Percentiles rank a stretch among this genome's conserved stretches.
These are phyloP conservation scores for Zasmidium angulare DNA, from an alignment of 2,329 filamentous ascomycete species.

Conservation along the genomic window DNA sequence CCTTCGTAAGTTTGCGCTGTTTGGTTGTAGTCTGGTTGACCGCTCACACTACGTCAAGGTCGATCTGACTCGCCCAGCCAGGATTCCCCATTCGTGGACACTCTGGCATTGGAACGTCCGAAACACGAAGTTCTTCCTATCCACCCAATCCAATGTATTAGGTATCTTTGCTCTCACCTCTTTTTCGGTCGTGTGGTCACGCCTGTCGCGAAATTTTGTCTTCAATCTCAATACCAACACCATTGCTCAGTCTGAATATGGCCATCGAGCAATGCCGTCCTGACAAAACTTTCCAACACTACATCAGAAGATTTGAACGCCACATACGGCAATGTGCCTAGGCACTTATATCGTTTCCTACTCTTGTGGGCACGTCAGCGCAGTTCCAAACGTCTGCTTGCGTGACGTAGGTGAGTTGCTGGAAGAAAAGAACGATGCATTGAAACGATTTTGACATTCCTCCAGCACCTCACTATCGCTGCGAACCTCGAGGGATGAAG, in stretches of 20 bases:
- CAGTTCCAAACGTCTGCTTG: slow-evolving; percentile 20
- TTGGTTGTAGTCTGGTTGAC: slow-evolving; percentile 18
- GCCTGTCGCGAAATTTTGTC: not conserved
- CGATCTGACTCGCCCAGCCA: slow-evolving; percentile 1
- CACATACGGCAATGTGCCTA: slow-evolving; percentile 16
- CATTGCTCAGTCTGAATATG: not conserved
- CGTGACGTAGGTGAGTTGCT: slow-evolving; percentile 14
- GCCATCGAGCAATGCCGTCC: not conserved
- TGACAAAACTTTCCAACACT: not conserved
- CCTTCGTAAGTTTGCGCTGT: slow-evolving; percentile 2
- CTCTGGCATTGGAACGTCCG: not conserved
- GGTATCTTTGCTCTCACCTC: not conserved
- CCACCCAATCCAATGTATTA: not conserved
- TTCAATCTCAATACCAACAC: not conserved
- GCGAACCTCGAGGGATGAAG: slow-evolving; percentile 24
- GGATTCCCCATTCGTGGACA: not conserved
- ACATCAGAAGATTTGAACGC: not conserved
- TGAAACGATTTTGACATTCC: too few relatives aligned
- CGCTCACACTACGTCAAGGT: slow-evolving; percentile 5
- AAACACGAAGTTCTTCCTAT: slow-evolving; percentile 2
- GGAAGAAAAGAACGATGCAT: too few relatives aligned
- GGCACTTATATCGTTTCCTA: slow-evolving; percentile 24
- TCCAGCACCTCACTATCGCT: slow-evolving; percentile 18
- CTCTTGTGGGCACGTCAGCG: slow-evolving; percentile 22
- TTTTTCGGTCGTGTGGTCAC: not conserved